Base-by-base conservation (phyloP, 192 early-diverging fungal genomes). In the Helicostylum pulchrum region DNA sequence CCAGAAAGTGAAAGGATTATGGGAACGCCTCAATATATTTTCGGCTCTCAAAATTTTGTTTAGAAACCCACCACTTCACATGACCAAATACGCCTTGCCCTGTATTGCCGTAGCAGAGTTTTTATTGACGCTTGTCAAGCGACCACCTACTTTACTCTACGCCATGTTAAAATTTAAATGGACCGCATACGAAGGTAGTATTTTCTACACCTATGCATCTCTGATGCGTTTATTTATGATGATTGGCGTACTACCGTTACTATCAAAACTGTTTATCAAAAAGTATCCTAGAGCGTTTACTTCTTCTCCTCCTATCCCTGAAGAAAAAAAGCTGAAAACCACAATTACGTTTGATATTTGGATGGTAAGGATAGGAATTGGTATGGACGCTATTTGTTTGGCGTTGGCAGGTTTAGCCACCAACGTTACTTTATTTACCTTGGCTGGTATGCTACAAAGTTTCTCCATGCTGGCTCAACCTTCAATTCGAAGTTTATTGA, bases 151-250 rank as follows among this genome's bases (percentile, higher is more conserved):
- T 7, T 39, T 74, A 17, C 61, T 82, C 0, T 82, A 82, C 64
- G 76, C 80, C 2, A 77, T 73, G 70, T 23, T 67, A 15, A 58
- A 65, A 36, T 82, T 82, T 62, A 44, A 70, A 57, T 82, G 80
- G 80, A 73, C 72, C 11, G 68, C 73, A 8, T 69, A 75, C 11
- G 80, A 82, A 50, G 75, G 70, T 17, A 75, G 80, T 12, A 50
- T 77, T 10, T 53, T 70, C 42, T 66, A 71, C 15, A 68, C 64
- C 5, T 31, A 67, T 47, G 20, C 53, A 0, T 72, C 73, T 0
- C 15, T 64, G 8, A 53, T 70, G 17, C 74, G 77, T 2, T 63
- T 82, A 0, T 2, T 77, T 12, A 62, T 74, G 0, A 42, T 79
- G 9, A 30, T 82, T 9, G 17, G 64, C 2, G 23, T 82, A 9